A percentile compares a stretch with the other conserved stretches of the same genome.
phyloP scores from a whole-genome alignment of 2,329 filamentous ascomycete species.

The Tricladium varicosporioides region DNA sequence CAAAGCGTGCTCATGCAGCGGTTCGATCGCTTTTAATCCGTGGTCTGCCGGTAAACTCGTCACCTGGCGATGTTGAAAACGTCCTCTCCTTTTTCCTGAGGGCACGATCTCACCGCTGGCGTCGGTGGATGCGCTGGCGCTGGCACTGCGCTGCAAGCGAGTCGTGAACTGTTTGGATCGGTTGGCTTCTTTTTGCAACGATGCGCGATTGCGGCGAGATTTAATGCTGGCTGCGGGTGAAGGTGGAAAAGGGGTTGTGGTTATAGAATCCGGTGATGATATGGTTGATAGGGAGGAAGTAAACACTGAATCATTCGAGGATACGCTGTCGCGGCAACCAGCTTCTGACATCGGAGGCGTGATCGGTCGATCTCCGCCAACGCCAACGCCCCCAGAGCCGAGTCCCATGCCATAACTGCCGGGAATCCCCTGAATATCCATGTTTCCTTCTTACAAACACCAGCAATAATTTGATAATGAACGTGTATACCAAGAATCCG shows the following conservation, averaged over 20 bases:
- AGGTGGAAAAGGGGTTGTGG: constrained; percentile 14
- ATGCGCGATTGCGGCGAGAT: constrained; percentile 26
- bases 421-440: background rate
- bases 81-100: constrained; percentile 17
- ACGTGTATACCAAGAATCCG: too few relatives aligned
- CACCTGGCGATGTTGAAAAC: constrained; percentile 19
- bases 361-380: background rate
- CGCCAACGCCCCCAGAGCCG: too few relatives aligned
- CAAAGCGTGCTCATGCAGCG: constrained; percentile 32
- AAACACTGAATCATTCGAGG: constrained; percentile 8
- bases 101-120: constrained; percentile 7
- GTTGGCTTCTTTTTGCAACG: constrained; percentile 26
- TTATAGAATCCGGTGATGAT: background rate
- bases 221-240: constrained; percentile 22
- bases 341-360: constrained; percentile 3
- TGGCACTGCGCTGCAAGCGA: constrained; percentile 27
- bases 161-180: constrained; percentile 28
- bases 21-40: constrained; percentile 31
- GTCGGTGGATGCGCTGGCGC: constrained; percentile 13
- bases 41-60: constrained; percentile 27
- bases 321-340: constrained; percentile 8
- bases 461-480: background rate
- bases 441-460: background rate
- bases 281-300: background rate
- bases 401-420: background rate